These are phyloP conservation scores for Inga oerstediana DNA, from an alignment of 306 rosid genomes.

Conservation along the genomic window DNA sequence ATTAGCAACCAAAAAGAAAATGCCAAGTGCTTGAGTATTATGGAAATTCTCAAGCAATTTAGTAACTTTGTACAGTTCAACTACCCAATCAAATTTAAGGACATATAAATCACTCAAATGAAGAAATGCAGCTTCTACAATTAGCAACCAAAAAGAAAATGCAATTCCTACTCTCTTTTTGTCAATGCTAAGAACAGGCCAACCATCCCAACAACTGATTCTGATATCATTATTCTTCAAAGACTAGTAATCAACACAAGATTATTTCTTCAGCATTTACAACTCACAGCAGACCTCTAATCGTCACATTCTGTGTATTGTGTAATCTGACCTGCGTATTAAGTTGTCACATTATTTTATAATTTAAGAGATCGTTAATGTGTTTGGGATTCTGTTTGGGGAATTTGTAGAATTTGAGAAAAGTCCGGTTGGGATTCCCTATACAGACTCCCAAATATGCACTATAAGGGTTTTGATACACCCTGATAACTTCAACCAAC, in stretches of 20 bases:
- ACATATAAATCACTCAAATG: not conserved
- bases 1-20: not conserved
- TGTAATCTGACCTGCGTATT: not conserved
- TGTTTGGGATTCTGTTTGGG: not conserved
- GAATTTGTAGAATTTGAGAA: not conserved
- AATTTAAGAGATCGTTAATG: not conserved
- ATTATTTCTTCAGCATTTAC: not conserved
- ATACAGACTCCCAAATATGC: not conserved
- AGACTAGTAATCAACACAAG: not conserved
- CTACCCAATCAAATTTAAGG: no score
- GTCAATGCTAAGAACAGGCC: not conserved
- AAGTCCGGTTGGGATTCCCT: not conserved
- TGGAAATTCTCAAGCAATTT: no score
- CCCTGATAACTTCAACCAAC: not conserved
- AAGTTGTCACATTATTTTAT: not conserved
- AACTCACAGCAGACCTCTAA: not conserved
- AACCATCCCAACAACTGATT: not conserved
- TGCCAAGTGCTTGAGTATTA: no score
- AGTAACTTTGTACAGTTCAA: no score
- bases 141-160: not conserved
- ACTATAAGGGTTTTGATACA: not conserved
- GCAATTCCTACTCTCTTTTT: not conserved
- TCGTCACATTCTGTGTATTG: not conserved
- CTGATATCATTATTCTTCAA: not conserved
- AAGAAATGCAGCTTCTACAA: no score